Conservation (phyloP, 306 rosid genomes). For the Casuarina cunninghamiana region DNA sequence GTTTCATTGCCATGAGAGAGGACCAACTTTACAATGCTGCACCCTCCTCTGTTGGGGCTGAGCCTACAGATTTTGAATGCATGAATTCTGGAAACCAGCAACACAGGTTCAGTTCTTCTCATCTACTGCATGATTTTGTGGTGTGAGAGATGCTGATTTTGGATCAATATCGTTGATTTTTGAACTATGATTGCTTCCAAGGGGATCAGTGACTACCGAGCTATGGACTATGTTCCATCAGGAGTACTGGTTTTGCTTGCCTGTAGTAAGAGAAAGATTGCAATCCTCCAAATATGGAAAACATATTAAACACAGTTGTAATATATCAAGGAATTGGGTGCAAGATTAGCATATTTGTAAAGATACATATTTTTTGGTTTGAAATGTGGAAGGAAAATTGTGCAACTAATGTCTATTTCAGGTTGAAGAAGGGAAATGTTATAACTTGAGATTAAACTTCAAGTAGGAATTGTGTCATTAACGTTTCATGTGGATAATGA, state of each 20-base stretch:
- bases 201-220: not conserved
- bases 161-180: conserved; percentile 13
- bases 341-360: conserved; percentile 36
- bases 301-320: conserved; percentile 36
- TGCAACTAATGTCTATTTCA: conserved; percentile 25
- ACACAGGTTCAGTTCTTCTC: conserved; percentile 52
- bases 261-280: conserved; percentile 26
- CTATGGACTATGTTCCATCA: not conserved
- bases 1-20: conserved; percentile 58
- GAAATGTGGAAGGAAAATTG: conserved; percentile 24
- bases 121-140: conserved; percentile 61
- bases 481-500: not conserved
- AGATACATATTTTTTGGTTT: conserved; percentile 33
- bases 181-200: not conserved
- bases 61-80: conserved; percentile 56
- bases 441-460: conserved; percentile 27
- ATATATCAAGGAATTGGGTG: conserved; percentile 41
- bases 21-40: conserved; percentile 50
- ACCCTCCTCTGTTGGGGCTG: conserved; percentile 47
- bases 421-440: conserved; percentile 20
- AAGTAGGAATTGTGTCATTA: not conserved
- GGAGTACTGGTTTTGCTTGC: conserved; percentile 32
- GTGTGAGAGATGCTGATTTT: conserved; percentile 40
- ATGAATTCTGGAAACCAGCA: conserved; percentile 53
- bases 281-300: conserved; percentile 33